phyloP scores from a whole-genome alignment of 306 rosid species.

The Lupinus albus region DNA sequence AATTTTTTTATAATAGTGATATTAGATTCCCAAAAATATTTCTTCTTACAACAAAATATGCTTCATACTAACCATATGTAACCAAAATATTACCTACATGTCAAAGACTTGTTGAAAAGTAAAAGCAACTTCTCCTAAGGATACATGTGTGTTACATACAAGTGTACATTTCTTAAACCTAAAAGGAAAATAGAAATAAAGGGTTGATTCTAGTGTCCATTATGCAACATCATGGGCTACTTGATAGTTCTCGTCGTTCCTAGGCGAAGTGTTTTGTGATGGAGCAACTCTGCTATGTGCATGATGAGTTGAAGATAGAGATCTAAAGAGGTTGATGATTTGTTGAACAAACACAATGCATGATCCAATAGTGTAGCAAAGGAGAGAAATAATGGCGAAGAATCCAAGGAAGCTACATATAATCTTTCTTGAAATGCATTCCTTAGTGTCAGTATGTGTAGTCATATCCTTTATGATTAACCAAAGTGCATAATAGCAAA shows the following conservation, averaged over 20 bases:
- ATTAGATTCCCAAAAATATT: conserved; percentile 38
- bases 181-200: too few relatives aligned
- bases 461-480: too few relatives aligned
- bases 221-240: not conserved
- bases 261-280: not conserved
- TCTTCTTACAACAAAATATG: conserved; percentile 58
- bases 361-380: not conserved
- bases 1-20: conserved; percentile 35
- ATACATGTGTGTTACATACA: too few relatives aligned
- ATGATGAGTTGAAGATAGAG: not conserved
- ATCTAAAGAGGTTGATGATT: not conserved
- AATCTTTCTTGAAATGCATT: too few relatives aligned
- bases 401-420: too few relatives aligned
- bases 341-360: not conserved
- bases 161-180: too few relatives aligned
- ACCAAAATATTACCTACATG: conserved; percentile 52
- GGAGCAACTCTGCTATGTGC: not conserved
- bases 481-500: too few relatives aligned
- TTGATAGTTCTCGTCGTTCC: not conserved
- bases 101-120: conserved; percentile 38
- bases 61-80: conserved; percentile 55
- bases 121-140: too few relatives aligned
- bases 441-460: too few relatives aligned
- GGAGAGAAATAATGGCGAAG: not conserved
- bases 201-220: too few relatives aligned